phyloP scores from a whole-genome alignment of 495 filamentous ascomycete genomes.

The Neurospora terricola region DNA sequence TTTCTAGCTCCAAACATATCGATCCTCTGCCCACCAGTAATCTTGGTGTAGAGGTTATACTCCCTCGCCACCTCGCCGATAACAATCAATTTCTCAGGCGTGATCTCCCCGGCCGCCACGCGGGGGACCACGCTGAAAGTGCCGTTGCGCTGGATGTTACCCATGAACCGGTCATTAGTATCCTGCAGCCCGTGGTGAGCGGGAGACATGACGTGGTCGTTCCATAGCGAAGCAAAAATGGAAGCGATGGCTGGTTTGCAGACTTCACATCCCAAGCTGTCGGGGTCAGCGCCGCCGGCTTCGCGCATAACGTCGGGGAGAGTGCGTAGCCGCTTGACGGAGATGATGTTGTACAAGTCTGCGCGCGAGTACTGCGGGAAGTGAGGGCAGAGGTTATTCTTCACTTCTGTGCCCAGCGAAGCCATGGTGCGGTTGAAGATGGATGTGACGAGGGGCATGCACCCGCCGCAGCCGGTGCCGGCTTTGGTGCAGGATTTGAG shows the following conservation, averaged over 20 bases:
- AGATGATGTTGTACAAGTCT: slow-evolving; percentile 86
- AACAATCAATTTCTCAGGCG: slow-evolving; percentile 77
- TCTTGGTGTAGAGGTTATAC: slow-evolving; percentile 85
- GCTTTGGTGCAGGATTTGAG: slow-evolving; percentile 94
- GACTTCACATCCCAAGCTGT: slow-evolving; percentile 77
- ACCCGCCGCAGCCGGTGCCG: slow-evolving; percentile 89
- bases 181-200: slow-evolving; percentile 75
- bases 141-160: slow-evolving; percentile 89
- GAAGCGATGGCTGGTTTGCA: slow-evolving; percentile 85
- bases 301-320: slow-evolving; percentile 75
- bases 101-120: slow-evolving; percentile 83
- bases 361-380: slow-evolving; percentile 71
- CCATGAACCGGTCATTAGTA: slow-evolving; percentile 89
- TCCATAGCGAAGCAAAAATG: slow-evolving; percentile 78
- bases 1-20: slow-evolving; percentile 94
- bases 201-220: slow-evolving; percentile 74
- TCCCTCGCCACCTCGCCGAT: slow-evolving; percentile 86
- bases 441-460: slow-evolving; percentile 82
- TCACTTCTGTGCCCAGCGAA: slow-evolving; percentile 82
- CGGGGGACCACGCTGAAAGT: slow-evolving; percentile 88
- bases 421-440: slow-evolving; percentile 93
- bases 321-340: slow-evolving; percentile 67
- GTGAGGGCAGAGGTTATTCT: slow-evolving; percentile 80
- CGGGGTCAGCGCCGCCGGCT: slow-evolving; percentile 51
- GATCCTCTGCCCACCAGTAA: slow-evolving; percentile 90